phyloP scores from a whole-genome alignment of 352 stramenopile genomes.

The Globisporangium perplexum region DNA sequence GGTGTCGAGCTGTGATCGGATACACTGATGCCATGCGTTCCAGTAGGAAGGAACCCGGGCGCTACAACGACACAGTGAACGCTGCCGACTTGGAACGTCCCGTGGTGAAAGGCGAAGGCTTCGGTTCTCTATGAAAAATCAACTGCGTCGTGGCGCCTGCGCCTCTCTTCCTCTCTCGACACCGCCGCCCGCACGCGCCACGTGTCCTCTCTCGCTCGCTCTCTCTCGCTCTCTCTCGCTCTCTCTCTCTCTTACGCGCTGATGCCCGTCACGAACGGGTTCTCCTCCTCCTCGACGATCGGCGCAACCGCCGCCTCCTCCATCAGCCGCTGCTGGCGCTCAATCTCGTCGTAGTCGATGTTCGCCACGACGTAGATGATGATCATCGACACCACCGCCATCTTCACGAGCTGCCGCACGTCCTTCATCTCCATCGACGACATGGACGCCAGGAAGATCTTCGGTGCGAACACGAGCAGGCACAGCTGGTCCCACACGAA shows the following conservation, averaged over 20 bases:
- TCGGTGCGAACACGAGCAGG: slow-evolving; percentile 77
- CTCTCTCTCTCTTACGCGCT: slow-evolving; percentile 8
- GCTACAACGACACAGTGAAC: too few species aligned
- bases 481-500: slow-evolving; percentile 86
- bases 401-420: slow-evolving; percentile 79
- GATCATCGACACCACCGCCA: slow-evolving; percentile 70
- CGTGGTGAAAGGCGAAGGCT: not conserved
- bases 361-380: slow-evolving; percentile 87
- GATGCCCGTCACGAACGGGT: slow-evolving; percentile 14
- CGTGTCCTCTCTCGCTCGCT: not conserved
- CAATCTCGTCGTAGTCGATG: slow-evolving; percentile 89
- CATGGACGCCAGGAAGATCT: slow-evolving; percentile 83
- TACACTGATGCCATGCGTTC: too few species aligned
- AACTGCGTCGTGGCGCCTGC: not conserved
- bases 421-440: slow-evolving; percentile 75
- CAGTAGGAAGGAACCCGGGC: too few species aligned
- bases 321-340: slow-evolving; percentile 79
- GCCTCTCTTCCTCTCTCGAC: not conserved
- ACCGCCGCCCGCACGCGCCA: too few species aligned
- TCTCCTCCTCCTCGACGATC: slow-evolving; percentile 10
- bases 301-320: slow-evolving; percentile 37
- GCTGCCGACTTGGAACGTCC: too few species aligned
- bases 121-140: slow-evolving; percentile 4
- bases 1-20: too few species aligned
- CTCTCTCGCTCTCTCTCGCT: not conserved